These are phyloP conservation scores for Clavispora asparagi DNA, from an alignment of 805 yeast species.

Conservation along the genomic window DNA sequence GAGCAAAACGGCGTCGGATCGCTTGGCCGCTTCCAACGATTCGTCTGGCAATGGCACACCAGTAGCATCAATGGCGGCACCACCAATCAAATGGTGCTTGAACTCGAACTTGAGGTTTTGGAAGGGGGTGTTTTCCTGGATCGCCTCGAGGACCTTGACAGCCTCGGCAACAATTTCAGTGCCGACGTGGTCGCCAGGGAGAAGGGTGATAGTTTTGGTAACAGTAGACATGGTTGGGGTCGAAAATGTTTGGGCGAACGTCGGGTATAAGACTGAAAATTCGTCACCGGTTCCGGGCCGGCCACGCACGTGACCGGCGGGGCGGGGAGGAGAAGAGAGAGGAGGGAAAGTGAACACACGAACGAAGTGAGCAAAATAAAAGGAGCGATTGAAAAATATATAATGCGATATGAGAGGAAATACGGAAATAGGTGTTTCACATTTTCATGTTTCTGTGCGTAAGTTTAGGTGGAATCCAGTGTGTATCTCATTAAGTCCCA, in stretches of 20 bases:
- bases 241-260: background rate
- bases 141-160: slow-evolving; percentile 80
- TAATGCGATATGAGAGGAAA: no score
- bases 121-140: slow-evolving; percentile 44
- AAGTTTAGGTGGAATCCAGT: no score
- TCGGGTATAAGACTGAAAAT: background rate
- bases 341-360: no score
- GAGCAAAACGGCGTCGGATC: slow-evolving; percentile 88
- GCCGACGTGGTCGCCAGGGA: slow-evolving; percentile 98
- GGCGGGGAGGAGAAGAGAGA: no score
- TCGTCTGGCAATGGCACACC: slow-evolving; percentile 89
- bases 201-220: slow-evolving; percentile 70
- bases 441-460: no score
- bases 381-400: no score
- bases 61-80: slow-evolving; percentile 97
- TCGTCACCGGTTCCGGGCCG: slow-evolving; percentile 5
- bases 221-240: slow-evolving; percentile 7
- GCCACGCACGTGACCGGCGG: background rate
- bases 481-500: no score
- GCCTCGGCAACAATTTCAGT: slow-evolving; percentile 88
- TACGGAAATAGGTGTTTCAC: no score
- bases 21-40: slow-evolving; percentile 75
- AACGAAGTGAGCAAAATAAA: no score
- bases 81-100: slow-evolving; percentile 86
- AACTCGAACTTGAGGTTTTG: slow-evolving; percentile 60